Evolutionary conservation across 139 green algal species (phyloP), one percentile per base, ranked within the genome.

Genomic region (Asterochloris sp.): DNA sequence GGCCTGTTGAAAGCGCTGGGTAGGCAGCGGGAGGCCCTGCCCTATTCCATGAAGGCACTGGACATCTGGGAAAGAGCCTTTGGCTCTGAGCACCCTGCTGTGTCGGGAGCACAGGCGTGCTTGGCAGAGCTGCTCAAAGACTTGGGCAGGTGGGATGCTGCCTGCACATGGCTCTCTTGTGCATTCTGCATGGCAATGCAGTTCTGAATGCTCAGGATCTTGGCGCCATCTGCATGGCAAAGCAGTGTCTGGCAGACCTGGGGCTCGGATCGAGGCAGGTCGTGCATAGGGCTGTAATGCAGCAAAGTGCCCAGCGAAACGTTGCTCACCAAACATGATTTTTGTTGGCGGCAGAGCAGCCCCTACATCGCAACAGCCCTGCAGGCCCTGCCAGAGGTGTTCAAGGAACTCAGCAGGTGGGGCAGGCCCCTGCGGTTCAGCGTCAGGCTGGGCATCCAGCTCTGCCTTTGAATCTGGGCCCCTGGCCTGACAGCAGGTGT

Each of bases 81-180:
- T 68, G 95, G 94, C 21, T 79, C 89, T 6, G 87, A 95, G 61
- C 88, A 94, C 74, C 88, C 91, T 12, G 92, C 97, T 73, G 93
- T 98, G 67, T 94, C 95, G 60, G 94, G 97, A 85, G 93, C 93
- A 26, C 91, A 97, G 14, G 97, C 92, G 9, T 94, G 97, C 84
- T 90, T 98, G 47, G 95, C 94, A n/a, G 94, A 98, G 66, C 90
- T 98, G 67, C 91, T 96, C 77, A 78, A 76, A 14, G 29, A 69
- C 83, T 97, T 78, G 94, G 97, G 84, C 85, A 92, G 89, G 93
- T 94, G 69, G 67, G 74, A n/a, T n/a, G n/a, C n/a, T n/a, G n/a
- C n/a, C n/a, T n/a, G n/a, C n/a, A n/a, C n/a, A n/a, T n/a, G n/a
- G n/a, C n/a, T n/a, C n/a, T n/a, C n/a, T n/a, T n/a, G n/a, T n/a